phyloP scores from a whole-genome alignment of 2,329 filamentous ascomycete species.

The Alternaria incomplexa region DNA sequence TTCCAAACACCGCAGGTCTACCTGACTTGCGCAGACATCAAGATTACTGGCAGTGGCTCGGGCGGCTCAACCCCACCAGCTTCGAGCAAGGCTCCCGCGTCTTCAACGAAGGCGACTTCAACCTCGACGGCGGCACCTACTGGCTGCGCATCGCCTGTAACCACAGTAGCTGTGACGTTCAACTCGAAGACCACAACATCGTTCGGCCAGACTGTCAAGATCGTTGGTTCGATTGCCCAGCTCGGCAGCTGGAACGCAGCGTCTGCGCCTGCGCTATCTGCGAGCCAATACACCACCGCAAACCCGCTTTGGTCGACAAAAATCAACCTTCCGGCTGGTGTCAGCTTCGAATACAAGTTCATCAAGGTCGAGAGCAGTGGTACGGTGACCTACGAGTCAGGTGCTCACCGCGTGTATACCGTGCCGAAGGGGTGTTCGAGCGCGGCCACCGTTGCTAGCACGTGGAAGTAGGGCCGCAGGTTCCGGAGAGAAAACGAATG shows the following conservation, averaged over 20 bases:
- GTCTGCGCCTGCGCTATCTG: slow-evolving; percentile 49
- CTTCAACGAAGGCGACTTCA: slow-evolving; percentile 14
- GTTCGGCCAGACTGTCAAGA: slow-evolving; percentile 57
- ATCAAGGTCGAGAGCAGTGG: slow-evolving; percentile 54
- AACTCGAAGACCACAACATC: slow-evolving; percentile 56
- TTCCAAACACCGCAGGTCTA: slow-evolving; percentile 45
- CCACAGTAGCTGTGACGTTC: slow-evolving; percentile 50
- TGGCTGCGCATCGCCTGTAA: slow-evolving; percentile 33
- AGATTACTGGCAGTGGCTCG: slow-evolving; percentile 29
- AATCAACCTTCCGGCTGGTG: slow-evolving; percentile 51
- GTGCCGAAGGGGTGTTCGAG: slow-evolving; percentile 32
- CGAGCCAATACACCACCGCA: slow-evolving; percentile 51
- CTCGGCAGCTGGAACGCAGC: slow-evolving; percentile 54
- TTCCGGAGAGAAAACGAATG: background rate
- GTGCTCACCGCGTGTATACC: slow-evolving; percentile 50
- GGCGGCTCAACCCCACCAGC: slow-evolving; percentile 17
- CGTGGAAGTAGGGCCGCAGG: slow-evolving; percentile 28
- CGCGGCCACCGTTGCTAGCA: slow-evolving; percentile 20
- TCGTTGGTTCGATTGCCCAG: slow-evolving; percentile 52
- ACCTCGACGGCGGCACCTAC: slow-evolving; percentile 18
- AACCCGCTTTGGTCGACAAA: slow-evolving; percentile 56
- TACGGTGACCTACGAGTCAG: slow-evolving; percentile 54
- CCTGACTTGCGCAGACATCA: slow-evolving; percentile 42
- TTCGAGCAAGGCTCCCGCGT: slow-evolving; percentile 21
- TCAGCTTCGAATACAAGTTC: slow-evolving; percentile 56